Evolutionary conservation across 768 basidiomycete species (phyloP).

Genomic region (Mycena alexandri): DNA sequence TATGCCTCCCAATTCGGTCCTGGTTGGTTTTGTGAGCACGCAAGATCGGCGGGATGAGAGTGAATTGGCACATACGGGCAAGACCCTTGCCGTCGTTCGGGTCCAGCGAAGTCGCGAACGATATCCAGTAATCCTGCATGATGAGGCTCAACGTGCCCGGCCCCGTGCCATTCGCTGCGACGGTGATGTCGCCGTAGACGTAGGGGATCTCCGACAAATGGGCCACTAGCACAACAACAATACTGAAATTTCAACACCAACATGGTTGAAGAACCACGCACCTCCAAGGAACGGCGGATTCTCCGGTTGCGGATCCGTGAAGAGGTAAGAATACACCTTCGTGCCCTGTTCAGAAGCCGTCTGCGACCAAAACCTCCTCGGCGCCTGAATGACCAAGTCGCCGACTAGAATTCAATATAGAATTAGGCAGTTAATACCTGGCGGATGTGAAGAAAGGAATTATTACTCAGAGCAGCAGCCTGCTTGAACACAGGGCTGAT

Average conservation of each 20-base stretch:
- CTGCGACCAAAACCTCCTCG: conserved; percentile 22
- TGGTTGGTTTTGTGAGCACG: not conserved
- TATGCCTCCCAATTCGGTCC: conserved; percentile 15
- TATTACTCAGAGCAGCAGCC: conserved; percentile 37
- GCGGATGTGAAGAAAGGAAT: too few species aligned
- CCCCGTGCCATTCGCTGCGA: conserved; percentile 17
- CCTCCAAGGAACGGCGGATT: conserved; percentile 18
- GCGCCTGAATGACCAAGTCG: conserved; percentile 32
- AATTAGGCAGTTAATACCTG: not conserved
- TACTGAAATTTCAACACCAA: not conserved
- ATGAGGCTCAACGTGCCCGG: conserved; percentile 22
- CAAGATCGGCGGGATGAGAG: not conserved
- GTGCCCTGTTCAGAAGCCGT: conserved; percentile 16
- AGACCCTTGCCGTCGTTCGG: conserved; percentile 32
- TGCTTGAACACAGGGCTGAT: conserved; percentile 45
- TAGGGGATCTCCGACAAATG: conserved; percentile 30
- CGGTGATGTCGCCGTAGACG: conserved; percentile 30
- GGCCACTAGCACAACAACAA: conserved; percentile 8
- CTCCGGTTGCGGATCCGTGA: conserved; percentile 29
- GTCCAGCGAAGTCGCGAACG: conserved; percentile 23
- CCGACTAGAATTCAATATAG: conserved; percentile 23
- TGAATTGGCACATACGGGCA: conserved; percentile 15
- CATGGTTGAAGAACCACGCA: not conserved
- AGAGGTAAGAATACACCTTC: conserved; percentile 26
- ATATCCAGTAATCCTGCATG: conserved; percentile 36